phyloP scores from a whole-genome alignment of 805 yeast genomes.

The Tetrapisispora nanseiensis region DNA sequence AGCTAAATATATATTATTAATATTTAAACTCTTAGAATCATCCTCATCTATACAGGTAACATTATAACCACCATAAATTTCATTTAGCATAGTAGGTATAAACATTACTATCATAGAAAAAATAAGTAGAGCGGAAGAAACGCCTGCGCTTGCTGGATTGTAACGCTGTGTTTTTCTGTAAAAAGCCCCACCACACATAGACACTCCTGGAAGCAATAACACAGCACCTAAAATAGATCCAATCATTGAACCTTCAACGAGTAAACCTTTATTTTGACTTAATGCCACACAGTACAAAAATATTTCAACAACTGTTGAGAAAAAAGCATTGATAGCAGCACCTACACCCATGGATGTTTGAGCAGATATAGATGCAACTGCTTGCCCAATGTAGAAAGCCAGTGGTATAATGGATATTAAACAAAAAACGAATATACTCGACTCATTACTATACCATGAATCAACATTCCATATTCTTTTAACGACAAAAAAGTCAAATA shows the following conservation, averaged over 20 bases:
- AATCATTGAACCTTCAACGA: slow-evolving; percentile 93
- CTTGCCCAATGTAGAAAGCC: slow-evolving; percentile 96
- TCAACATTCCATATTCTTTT: slow-evolving; percentile 35
- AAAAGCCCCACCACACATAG: slow-evolving; percentile 97
- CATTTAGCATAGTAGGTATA: slow-evolving; percentile 84
- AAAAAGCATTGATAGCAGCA: slow-evolving; percentile 95
- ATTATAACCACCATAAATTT: slow-evolving; percentile 81
- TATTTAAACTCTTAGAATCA: slow-evolving; percentile 6
- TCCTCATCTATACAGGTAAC: slow-evolving; percentile 44
- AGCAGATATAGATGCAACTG: slow-evolving; percentile 97
- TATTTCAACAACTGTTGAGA: slow-evolving; percentile 91
- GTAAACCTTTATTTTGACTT: slow-evolving; percentile 68
- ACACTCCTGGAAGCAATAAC: slow-evolving; percentile 78
- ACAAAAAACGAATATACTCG: slow-evolving; percentile 63
- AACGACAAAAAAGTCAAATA: slow-evolving; percentile 62
- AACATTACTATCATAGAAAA: slow-evolving; percentile 86
- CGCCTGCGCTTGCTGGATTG: slow-evolving; percentile 95
- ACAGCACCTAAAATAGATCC: slow-evolving; percentile 94
- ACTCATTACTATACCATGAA: slow-evolving; percentile 41
- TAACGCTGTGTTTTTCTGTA: slow-evolving; percentile 88
- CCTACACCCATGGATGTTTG: slow-evolving; percentile 99
- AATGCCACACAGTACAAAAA: slow-evolving; percentile 88
- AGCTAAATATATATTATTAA: slow-evolving; percentile 39
- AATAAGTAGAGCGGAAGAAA: slow-evolving; percentile 87
- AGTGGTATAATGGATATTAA: slow-evolving; percentile 80